Evolutionary conservation across 179 eudicot genomes (phyloP), one percentile per base, ranked within the genome.

Genomic region (Heliamphora pulchella): DNA sequence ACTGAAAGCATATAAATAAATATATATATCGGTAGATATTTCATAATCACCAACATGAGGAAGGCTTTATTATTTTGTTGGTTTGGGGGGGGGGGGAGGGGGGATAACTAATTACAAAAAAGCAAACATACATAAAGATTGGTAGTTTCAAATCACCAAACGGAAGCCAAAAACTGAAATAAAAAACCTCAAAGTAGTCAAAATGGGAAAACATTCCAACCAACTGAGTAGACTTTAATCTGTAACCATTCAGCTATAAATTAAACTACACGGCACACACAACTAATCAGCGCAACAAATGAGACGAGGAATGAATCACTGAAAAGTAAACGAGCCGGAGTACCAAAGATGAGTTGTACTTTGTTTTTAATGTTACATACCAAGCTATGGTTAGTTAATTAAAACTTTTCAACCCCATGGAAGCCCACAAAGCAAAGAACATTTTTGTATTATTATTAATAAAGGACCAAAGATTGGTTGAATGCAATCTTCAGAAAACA

Each of bases 391-490:
- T 50, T 76, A 62, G 18, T 44, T 44, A 61, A 46, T 62, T 48
- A 76, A n/a, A 55, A 17, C 6, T 22, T 51, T 46, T 62, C 59
- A 63, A 15, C 10, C 68, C 41, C 46, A 20, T 57, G 18, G 41
- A 62, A 41, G 61, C 43, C 55, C 15, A 76, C 5, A 46, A 46
- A 76, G 62, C 22, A 64, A 47, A 77, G 50, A 78, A 77, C 8
- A 18, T 44, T 10, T 47, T n/a, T n/a, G n/a, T n/a, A n/a, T n/a
- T n/a, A n/a, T n/a, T n/a, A n/a, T n/a, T n/a, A n/a, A n/a, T n/a
- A n/a, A n/a, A n/a, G n/a, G n/a, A 55, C 64, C 64, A 41, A 54
- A 53, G 65, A 54, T 31, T 15, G 43, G 74, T 48, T 55, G 11
- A 20, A 41, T 61, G 31, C 31, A 64, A 62, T 51, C 51, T 63